A percentile compares a stretch with the other conserved stretches of the same genome.
phyloP scores from a whole-genome alignment of 106 monocot genomes.

The Platanthera guangdongensis region DNA sequence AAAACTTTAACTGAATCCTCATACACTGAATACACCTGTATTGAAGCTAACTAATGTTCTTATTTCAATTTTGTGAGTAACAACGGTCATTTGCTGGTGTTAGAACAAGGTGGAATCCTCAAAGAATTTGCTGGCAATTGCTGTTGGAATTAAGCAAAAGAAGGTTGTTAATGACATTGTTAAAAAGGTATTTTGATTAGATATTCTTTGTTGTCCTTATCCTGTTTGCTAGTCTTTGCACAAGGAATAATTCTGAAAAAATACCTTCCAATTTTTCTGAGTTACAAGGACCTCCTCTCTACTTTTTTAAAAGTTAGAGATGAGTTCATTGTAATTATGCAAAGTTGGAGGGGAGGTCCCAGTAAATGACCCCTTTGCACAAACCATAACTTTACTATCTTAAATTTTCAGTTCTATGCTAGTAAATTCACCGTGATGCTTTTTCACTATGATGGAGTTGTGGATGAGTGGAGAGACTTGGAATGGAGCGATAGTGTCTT shows the following conservation, averaged over 20 bases:
- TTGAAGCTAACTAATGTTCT: neutral
- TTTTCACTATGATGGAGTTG: slow-evolving; percentile 70
- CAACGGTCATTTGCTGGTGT: neutral
- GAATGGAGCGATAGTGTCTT: slow-evolving; percentile 47
- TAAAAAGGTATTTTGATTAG: slow-evolving; percentile 38
- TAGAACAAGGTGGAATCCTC: slow-evolving; percentile 3
- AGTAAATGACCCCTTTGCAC: neutral
- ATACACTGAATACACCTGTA: neutral
- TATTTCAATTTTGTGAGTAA: neutral
- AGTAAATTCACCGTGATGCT: slow-evolving; percentile 55
- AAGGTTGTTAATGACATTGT: slow-evolving; percentile 51
- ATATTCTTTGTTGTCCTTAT: neutral
- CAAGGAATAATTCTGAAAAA: neutral
- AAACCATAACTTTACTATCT: neutral
- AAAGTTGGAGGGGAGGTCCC: too few species aligned
- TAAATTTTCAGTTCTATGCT: slow-evolving; percentile 47
- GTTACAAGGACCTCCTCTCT: too few species aligned
- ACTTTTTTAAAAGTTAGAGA: too few species aligned
- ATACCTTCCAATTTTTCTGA: neutral
- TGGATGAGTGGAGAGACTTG: slow-evolving; percentile 69
- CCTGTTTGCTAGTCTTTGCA: neutral
- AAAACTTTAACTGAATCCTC: too few species aligned
- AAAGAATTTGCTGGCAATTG: slow-evolving; percentile 62
- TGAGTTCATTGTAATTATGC: too few species aligned
- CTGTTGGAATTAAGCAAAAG: slow-evolving; percentile 76